Evolutionary conservation across 2,329 filamentous ascomycete genomes (phyloP).

Genomic region (Trichoderma citrinoviride): DNA sequence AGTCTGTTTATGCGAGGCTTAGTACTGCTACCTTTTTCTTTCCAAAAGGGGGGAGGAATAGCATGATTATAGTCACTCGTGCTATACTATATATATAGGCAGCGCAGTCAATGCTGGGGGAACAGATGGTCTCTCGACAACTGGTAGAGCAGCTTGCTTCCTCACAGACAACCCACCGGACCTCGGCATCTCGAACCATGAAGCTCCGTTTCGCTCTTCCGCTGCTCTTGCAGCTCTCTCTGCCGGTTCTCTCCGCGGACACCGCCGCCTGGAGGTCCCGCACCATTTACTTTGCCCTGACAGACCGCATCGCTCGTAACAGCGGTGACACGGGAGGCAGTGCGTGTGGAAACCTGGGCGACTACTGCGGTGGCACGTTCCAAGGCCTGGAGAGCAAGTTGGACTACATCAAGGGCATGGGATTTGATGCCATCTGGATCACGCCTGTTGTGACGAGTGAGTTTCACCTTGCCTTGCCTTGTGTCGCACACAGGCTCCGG

Average conservation of each 20-base stretch:
- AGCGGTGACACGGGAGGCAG: conserved; percentile 43
- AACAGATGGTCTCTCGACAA: not conserved
- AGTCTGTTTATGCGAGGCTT: not conserved
- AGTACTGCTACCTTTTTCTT: not conserved
- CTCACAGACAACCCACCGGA: no score
- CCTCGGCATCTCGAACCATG: not conserved
- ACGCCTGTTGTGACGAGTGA: conserved; percentile 52
- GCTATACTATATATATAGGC: not conserved
- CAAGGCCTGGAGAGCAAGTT: conserved; percentile 56
- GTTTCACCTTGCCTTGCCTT: conserved; percentile 22
- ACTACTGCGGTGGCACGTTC: conserved; percentile 62
- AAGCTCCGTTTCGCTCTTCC: conserved; percentile 7
- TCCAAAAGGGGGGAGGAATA: not conserved
- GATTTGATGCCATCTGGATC: conserved; percentile 58
- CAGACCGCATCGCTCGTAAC: conserved; percentile 53
- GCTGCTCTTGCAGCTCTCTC: conserved; percentile 21
- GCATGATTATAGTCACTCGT: no score
- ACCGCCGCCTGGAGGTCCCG: conserved; percentile 50
- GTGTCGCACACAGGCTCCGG: not conserved
- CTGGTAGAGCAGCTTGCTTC: not conserved
- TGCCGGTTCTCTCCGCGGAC: conserved; percentile 33
- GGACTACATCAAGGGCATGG: conserved; percentile 62
- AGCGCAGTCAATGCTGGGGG: not conserved
- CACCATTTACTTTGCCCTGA: conserved; percentile 59
- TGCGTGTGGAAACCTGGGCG: conserved; percentile 40